Percentiles rank a stretch among this genome's conserved stretches.
These are phyloP conservation scores for Annulohypoxylon truncatum DNA, from an alignment of 2,329 filamentous ascomycete genomes.

Conservation along the genomic window DNA sequence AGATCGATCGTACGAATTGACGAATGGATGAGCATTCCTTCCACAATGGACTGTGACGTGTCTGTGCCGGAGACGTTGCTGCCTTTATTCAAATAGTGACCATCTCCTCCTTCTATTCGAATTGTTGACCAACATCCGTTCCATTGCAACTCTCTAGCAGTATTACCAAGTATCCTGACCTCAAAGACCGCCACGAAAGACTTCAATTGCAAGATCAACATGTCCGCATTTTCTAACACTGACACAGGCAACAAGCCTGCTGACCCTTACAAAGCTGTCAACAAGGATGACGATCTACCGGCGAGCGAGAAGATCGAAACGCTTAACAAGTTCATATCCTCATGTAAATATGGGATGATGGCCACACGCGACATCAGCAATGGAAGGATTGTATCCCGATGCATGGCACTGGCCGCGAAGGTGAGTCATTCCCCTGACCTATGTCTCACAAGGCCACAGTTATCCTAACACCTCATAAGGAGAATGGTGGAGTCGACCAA, in stretches of 20 bases:
- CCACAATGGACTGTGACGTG: not conserved
- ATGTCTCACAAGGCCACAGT: not conserved
- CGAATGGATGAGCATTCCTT: not conserved
- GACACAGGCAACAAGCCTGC: slow-evolving; percentile 70
- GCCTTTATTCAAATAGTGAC: slow-evolving; percentile 9
- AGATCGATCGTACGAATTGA: slow-evolving; percentile 11
- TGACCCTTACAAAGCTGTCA: slow-evolving; percentile 82
- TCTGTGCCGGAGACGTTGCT: not conserved
- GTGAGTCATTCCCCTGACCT: slow-evolving; percentile 58
- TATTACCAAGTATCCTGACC: not conserved
- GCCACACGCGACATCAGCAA: slow-evolving; percentile 76
- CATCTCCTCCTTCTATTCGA: not conserved
- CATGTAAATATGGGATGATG: slow-evolving; percentile 89
- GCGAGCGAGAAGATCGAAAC: slow-evolving; percentile 82
- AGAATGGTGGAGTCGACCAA: slow-evolving; percentile 81
- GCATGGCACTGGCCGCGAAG: slow-evolving; percentile 85
- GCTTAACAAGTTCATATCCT: slow-evolving; percentile 75
- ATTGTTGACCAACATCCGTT: not conserved
- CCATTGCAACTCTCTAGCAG: too few species aligned
- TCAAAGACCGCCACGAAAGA: not conserved
- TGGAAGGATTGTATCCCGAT: slow-evolving; percentile 79
- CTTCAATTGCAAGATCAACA: slow-evolving; percentile 49
- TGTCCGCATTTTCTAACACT: slow-evolving; percentile 67
- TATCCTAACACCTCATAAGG: slow-evolving; percentile 59
- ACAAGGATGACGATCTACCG: slow-evolving; percentile 71